A percentile compares a stretch with the other conserved stretches of the same genome.
Evolutionary conservation across 768 basidiomycete species (phyloP).

Genomic region (Lactarius vividus): DNA sequence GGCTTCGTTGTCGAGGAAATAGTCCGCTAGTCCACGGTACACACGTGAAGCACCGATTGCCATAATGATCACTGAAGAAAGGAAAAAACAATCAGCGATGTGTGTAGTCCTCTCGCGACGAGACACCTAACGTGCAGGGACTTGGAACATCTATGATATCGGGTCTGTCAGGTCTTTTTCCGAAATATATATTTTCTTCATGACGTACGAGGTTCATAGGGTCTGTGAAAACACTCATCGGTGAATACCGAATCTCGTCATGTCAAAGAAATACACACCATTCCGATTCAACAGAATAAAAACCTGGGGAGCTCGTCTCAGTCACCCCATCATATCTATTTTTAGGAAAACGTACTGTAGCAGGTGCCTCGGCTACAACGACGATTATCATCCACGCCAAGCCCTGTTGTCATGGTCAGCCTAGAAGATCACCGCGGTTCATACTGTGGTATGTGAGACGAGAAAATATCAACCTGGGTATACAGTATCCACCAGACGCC

Average conservation of each 20-base stretch:
- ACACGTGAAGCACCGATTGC: conserved; percentile 4
- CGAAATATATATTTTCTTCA: neutral
- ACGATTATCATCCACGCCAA: conserved; percentile 2
- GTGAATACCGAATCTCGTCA: neutral
- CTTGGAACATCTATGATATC: conserved; percentile 6
- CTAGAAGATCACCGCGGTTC: neutral
- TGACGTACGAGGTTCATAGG: conserved; percentile 11
- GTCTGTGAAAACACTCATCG: neutral
- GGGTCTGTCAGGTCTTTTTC: neutral
- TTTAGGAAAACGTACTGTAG: neutral
- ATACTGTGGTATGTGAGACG: neutral
- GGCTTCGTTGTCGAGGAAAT: neutral
- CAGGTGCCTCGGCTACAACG: conserved; percentile 1
- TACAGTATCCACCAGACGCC: conserved; percentile 10
- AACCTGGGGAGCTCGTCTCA: neutral
- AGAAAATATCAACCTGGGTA: neutral
- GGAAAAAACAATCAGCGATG: neutral
- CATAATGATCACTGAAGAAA: conserved; percentile 8
- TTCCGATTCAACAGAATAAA: conserved; percentile 7
- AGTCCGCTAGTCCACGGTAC: neutral
- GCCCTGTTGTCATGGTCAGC: neutral
- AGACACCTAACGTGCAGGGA: conserved; percentile 2
- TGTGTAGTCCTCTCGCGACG: neutral
- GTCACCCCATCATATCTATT: neutral
- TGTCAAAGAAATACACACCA: neutral